Evolutionary conservation across 2,329 filamentous ascomycete genomes (phyloP), one percentile per base, ranked within the genome.

Genomic region (Laburnicola sp.): DNA sequence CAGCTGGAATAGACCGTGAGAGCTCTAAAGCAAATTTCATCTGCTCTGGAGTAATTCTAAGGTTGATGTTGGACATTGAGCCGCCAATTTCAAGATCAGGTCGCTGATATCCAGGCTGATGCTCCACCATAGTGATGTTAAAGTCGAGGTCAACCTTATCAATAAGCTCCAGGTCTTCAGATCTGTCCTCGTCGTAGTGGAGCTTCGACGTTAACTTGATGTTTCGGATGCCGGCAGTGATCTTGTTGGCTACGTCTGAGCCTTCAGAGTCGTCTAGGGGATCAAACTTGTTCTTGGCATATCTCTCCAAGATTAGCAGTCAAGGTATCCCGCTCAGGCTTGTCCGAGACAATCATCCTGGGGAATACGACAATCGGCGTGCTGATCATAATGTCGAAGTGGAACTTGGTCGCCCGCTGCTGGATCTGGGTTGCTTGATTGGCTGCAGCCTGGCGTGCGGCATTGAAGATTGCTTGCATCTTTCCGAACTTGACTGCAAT

Each of bases 381-480:
- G 68, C 91, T 96, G 66, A 99, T 84, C 21, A 95, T 81, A 21
- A 99, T 84, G 65, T 99, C 94, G 50, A 97, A 97, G 69, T 95
- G 92, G 77, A 97, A 89, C 57, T 90, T 91, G 65, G 86, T 90
- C 0, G 89, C 89, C 66, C 86, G 92, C 66, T 97, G 88, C 66
- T 97, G 94, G 4, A 99, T 84, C 66, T 97, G 92, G 51, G 84
- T 96, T 7, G 94, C 95, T 71, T 97, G 92, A 55, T 89, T 93
- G 34, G 94, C 90, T 2, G 95, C 94, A 34, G 93, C 95, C 73
- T 96, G 91, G 30, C 95, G 85, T 9, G 95, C 94, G 36, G 94
- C 93, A 68, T 99, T 99, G 78, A 96, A 99, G 46, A 99, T 88
- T 22, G 94, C 93, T 74, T 99, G 94, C 94, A 99, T 99, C 75